A percentile compares a stretch with the other conserved stretches of the same genome.
Conservation (phyloP, 768 basidiomycete genomes). For the Serendipita indica region DNA sequence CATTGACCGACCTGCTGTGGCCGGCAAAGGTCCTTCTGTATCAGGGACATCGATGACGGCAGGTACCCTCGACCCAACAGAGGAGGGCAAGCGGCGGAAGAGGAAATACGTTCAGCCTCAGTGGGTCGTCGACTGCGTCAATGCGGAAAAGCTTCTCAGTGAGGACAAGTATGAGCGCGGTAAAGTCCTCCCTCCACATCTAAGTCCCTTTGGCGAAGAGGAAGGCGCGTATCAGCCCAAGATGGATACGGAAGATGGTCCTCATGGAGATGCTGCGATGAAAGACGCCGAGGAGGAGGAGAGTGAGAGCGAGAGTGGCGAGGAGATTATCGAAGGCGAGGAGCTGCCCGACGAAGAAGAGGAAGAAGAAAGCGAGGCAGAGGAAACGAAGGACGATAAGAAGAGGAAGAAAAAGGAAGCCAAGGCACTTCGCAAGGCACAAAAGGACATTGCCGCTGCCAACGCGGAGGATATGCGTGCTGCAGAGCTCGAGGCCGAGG, state of each 20-base stretch:
- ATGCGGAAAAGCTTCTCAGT: conserved; percentile 66
- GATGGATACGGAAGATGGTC: conserved; percentile 18
- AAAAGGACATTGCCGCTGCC: conserved; percentile 18
- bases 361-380: conserved; percentile 18
- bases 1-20: conserved; percentile 64
- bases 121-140: conserved; percentile 95
- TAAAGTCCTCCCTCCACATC: conserved; percentile 75
- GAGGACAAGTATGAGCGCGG: conserved; percentile 82
- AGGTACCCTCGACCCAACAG: conserved; percentile 32
- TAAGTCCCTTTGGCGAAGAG: conserved; percentile 85
- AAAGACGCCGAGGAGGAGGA: conserved; percentile 23
- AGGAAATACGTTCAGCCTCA: conserved; percentile 92
- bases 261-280: conserved; percentile 21
- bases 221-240: conserved; percentile 61
- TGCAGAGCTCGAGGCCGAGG: conserved; percentile 88
- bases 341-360: conserved; percentile 23
- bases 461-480: conserved; percentile 54
- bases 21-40: conserved; percentile 20
- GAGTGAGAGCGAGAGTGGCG: conserved; percentile 22
- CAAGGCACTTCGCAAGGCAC: conserved; percentile 16
- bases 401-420: conserved; percentile 20
- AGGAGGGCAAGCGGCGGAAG: conserved; percentile 47
- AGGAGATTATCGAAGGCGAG: conserved; percentile 22
- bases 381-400: conserved; percentile 20
- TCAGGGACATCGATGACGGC: neutral